Evolutionary conservation across 2,329 filamentous ascomycete species (phyloP).

Genomic region (Juglanconis sp.): DNA sequence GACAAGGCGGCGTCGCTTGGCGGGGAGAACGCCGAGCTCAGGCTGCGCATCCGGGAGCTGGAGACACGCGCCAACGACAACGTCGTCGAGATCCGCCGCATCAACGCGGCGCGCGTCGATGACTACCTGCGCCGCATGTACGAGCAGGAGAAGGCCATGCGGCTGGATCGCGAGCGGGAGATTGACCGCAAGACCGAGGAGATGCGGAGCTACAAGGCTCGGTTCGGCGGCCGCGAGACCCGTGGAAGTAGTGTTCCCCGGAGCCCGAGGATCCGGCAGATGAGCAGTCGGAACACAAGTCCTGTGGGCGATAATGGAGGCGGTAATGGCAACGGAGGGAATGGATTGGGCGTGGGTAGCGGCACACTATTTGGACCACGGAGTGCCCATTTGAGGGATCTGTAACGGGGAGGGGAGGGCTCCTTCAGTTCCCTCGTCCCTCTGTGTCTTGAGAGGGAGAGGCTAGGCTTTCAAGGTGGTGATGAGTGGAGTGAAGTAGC

Average conservation of each 20-base stretch:
- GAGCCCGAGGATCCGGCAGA: constrained; percentile 46
- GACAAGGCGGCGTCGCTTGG: constrained; percentile 42
- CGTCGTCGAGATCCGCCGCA: constrained; percentile 43
- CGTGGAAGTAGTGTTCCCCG: constrained; percentile 54
- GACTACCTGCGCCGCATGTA: constrained; percentile 35
- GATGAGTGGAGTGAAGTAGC: no score
- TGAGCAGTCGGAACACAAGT: constrained; percentile 22
- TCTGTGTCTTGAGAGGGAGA: no score
- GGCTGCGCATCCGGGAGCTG: constrained; percentile 38
- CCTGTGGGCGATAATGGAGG: constrained; percentile 8
- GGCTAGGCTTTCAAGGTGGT: neutral
- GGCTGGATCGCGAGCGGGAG: constrained; percentile 51
- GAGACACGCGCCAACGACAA: constrained; percentile 42
- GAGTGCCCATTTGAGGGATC: constrained; percentile 13
- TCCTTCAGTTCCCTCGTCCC: no score
- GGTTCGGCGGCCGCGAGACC: constrained; percentile 49
- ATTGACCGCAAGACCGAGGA: constrained; percentile 48
- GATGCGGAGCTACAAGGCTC: constrained; percentile 41
- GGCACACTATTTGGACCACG: constrained; percentile 13
- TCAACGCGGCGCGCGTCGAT: constrained; percentile 37
- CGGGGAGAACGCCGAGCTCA: constrained; percentile 45
- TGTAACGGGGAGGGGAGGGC: neutral
- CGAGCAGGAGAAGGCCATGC: constrained; percentile 37
- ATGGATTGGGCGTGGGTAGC: neutral
- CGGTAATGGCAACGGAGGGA: neutral